Base-by-base conservation (phyloP, 352 stramenopile genomes). In the Elongisporangium undulatum region DNA sequence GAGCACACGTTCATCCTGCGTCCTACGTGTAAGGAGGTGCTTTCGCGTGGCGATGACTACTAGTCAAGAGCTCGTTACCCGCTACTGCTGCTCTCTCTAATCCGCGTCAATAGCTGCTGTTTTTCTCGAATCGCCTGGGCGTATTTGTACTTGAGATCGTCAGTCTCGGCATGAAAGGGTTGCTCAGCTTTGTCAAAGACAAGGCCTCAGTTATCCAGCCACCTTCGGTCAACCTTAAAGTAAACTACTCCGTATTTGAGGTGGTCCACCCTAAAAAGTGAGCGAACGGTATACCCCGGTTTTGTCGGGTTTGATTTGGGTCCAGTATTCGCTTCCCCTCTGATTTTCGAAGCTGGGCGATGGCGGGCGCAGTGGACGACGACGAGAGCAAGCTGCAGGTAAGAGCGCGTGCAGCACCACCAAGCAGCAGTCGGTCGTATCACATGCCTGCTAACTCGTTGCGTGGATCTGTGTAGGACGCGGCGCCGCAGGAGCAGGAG, bases 91-190 rank as follows among this genome's bases (percentile, higher is more conserved):
- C 29, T 1, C 29, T 41, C 29, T 41, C 29, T 4, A 41, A 86
- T 49, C 22, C 56, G 56, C 34, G 62, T 70, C 54, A 92, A 78
- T 0, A 94, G 67, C 55, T 72, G 64, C 23, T 83, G 82, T 58
- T 92, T 92, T 48, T 95, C 83, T 10, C 89, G 73, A 10, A 94
- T 60, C 16, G 91, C 89, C 68, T 97, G 81, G 3, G 87, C 77
- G 63, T 98, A 97, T 61, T 96, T 92, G 81, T 94, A 98, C 72
- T 98, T 98, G 55, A 98, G 84, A 58, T 98, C 93, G 68, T 98
- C 94, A 57, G 98, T 97, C 58, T 97, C 93, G 63, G 96, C 67
- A 58, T 98, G 92, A 60, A 98, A 98, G 16, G 92, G 49, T 82
- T 77, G 3, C 70, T 77, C 19, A 96, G 64, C 50, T 85, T 74